Base-by-base conservation (phyloP, 768 basidiomycete species). In the Chlorophyllum brunneum region DNA sequence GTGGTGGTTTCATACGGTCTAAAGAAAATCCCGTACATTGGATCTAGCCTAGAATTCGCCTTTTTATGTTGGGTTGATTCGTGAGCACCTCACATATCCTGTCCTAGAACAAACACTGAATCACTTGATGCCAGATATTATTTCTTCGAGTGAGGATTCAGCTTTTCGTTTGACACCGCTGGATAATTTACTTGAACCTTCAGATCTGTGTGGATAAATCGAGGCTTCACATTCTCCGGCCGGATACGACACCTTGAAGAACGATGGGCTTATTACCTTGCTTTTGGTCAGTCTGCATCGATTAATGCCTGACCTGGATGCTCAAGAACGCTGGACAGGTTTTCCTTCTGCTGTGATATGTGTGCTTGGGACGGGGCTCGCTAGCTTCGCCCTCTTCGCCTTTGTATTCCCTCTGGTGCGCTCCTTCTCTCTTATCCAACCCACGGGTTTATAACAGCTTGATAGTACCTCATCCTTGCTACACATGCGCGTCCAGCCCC, bases 31-130 rank as follows among this genome's bases (percentile, higher is more conserved):
- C 92, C 92, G 2, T 71, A 77, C 50, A 67, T 84, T 10, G 92
- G 92, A 7, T 72, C 78, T 0, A 54, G 72, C 1, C 67, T 77
- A 4, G 79, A 81, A 23, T 88, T 92, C 62, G 64, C 80, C 4
- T 94, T 92, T 62, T 68, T 92, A 53, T 92, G 88, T 61, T 91
- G 92, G 86, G 76, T 93, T 39, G 85, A 94, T 64, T 77, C 92
- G 86, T 93, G 67, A 77, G 90, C 86, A 3, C 22, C 22, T 27
- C 22, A 33, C 34, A 1, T 22, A 41, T 46, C 18, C 13, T 15
- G 53, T 34, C 26, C 13, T 9, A 27, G 31, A 13, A 31, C 5
- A 51, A 48, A 34, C 15, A 9, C 5, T 18, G 16, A 31, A 36
- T 31, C 8, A n/a, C 51, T 18, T 33, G 38, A n/a, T 45, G 31